Base-by-base conservation (phyloP, 208 protist species). In the Phytomonas francai region DNA sequence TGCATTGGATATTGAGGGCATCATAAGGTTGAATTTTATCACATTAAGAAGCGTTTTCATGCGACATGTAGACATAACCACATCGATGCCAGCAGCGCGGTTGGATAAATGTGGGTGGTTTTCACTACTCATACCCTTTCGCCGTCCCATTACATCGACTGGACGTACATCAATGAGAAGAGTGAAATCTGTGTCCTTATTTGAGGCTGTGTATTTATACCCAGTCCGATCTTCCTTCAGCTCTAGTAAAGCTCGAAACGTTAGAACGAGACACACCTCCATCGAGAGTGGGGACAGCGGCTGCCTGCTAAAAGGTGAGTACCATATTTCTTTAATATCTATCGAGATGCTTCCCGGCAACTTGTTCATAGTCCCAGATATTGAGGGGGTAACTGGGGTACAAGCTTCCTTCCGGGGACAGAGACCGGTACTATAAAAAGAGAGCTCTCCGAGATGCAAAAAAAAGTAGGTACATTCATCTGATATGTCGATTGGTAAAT, bases 391-490 rank as follows among this genome's bases (percentile, higher is more conserved):
- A 49, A 49, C 1, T 19, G 39, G 12, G 12, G 39, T 1, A 19
- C 12, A 49, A 49, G 39, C 4, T 12, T 49, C 39, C 7, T 49
- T 49, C 12, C 14, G 39, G 12, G 39, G 1, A 19, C 39, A 19
- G 6, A 49, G 16, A 22, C 6, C 39, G 12, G 39, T 19, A 19
- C 39, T 49, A 22, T 19, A 19, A 6, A 49, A 6, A 19, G 9
- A 49, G 39, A 49, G 39, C 30, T 68, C 54, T 3, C 68, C 70
- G 14, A 76, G 30, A 32, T 61, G 62, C 34, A 83, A 57, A 36
- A 76, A 72, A 59, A 73, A 75, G 58, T 70, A 83, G 22, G 81
- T 81, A 29, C 30, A 71, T 29, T 70, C 63, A 60, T 81, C 68
- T 8, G 49, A n/a, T 29, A 79, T 57, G 54, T 79, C 66, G 12